Evolutionary conservation across 164 flowering plant genomes (phyloP).

Genomic region (Sedum album): DNA sequence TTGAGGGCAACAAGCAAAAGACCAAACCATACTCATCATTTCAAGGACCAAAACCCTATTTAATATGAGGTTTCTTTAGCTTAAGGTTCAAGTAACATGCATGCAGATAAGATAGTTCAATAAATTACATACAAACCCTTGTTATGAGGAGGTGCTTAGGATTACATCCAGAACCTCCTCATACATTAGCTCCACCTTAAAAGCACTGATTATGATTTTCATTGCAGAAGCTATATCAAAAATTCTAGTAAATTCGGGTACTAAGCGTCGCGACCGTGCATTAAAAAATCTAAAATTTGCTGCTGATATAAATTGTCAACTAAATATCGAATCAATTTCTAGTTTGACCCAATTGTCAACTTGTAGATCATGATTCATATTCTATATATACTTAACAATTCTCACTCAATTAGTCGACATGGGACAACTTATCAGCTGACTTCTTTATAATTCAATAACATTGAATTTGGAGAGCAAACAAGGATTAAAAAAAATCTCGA

Average conservation of each 20-base stretch:
- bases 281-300: too few species aligned
- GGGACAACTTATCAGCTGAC: too few species aligned
- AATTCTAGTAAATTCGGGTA: not conserved
- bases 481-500: not conserved
- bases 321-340: too few species aligned
- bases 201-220: slow-evolving; percentile 5
- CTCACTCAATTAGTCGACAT: too few species aligned
- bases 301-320: too few species aligned
- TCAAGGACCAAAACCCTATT: not conserved
- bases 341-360: too few species aligned
- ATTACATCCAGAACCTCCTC: not conserved
- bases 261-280: not conserved
- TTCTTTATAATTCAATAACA: not conserved
- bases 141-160: not conserved
- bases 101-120: not conserved
- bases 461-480: not conserved
- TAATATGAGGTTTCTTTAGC: not conserved
- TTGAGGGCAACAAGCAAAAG: not conserved
- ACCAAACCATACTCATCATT: not conserved
- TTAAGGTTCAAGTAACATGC: not conserved
- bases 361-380: too few species aligned
- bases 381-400: not conserved
- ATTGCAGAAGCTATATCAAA: not conserved
- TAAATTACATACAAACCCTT: slow-evolving; percentile 4
- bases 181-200: not conserved